Evolutionary conservation across 1,284 basidiomycete genomes (phyloP), one percentile per base, ranked within the genome.

Genomic region (Vanrija sp.): DNA sequence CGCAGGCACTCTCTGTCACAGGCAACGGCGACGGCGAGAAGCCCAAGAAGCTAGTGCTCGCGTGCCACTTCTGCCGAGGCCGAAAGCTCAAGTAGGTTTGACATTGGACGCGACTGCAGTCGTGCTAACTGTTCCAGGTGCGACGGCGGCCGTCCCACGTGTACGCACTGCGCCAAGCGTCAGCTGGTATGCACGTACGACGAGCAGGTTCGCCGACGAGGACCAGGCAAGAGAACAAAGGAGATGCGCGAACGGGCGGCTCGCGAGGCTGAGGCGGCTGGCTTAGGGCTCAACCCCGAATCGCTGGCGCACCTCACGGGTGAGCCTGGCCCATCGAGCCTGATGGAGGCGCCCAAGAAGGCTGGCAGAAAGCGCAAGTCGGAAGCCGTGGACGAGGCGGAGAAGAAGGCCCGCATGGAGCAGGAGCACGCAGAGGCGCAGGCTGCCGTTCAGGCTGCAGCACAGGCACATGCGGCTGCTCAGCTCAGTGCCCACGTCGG

Each of bases 161-260:
- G 71, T 45, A 51, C 55, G 23, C 67, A 73, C 54, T 73, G 71
- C 49, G 52, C 56, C 12, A 62, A 64, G 41, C 67, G 71, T 15
- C 58, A 59, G 44, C 62, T 72, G 16, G 48, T 47, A 2, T 78
- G 77, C 56, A 65, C 71, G 3, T 78, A 75, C 61, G 76, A 77
- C 52, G 71, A 72, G 6, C 48, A 57, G 39, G 73, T 78, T 47
- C 72, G 76, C 15, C 69, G 77, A 9, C 69, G 77, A 42, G 77
- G 77, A 18, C 76, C 77, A 9, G 77, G 77, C 19, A 76, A 75
- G 65, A 72, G 74, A 23, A 77, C 76, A 41, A 77, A 77, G 63
- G 71, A 71, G 51, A 62, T 71, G 58, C 65, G 72, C 18, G 67
- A 71, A 38, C 62, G 67, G 25, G 66, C 71, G 2, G 65, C 62